Base-by-base conservation (phyloP, 805 yeast genomes). In the Ogataea trehalophila region DNA sequence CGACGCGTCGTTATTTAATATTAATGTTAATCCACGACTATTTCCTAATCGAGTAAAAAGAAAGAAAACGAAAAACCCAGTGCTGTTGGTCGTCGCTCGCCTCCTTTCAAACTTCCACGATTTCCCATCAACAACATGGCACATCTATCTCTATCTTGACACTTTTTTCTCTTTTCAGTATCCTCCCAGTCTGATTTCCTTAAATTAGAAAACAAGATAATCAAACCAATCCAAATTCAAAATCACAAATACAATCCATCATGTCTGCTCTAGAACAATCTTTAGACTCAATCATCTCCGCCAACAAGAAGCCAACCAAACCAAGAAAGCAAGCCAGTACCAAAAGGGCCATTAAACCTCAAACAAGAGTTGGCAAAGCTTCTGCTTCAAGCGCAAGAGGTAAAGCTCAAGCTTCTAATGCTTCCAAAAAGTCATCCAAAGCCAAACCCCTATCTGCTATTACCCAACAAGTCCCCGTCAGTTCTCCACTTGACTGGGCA, bases 181-280 rank as follows among this genome's bases (percentile, higher is more conserved):
- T 3, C 9, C 1, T 8, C 9, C 11, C 11, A 9, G 2, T 9
- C 11, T 6, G 9, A 26, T 26, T 9, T 26, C 11, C 6, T 26
- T 26, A 13, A 9, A 26, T 26, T 26, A 26, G 2, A 26, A 26
- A 9, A 9, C 11, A 26, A 26, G 20, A 20, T 3, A 3, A 20
- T 20, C 20, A 3, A 26, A 26, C 9, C 31, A 26, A 26, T 26
- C 31, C 31, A 26, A 26, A 26, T 26, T 22, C 13, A 20, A 26
- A 36, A 29, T n/a, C 22, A 37, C n/a, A 20, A 20, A 20, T 43
- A 29, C 11, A 44, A 33, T 18, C 22, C 31, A 65, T 44, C 49
- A 87, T 85, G 91, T 85, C 95, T 66, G 77, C 86, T 61, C 79
- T 92, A 72, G 97, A 92, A 73, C 86, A 87, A 74, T 88, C 97